phyloP scores from a whole-genome alignment of 345 rosid species.

The Aethionema arabicum region DNA sequence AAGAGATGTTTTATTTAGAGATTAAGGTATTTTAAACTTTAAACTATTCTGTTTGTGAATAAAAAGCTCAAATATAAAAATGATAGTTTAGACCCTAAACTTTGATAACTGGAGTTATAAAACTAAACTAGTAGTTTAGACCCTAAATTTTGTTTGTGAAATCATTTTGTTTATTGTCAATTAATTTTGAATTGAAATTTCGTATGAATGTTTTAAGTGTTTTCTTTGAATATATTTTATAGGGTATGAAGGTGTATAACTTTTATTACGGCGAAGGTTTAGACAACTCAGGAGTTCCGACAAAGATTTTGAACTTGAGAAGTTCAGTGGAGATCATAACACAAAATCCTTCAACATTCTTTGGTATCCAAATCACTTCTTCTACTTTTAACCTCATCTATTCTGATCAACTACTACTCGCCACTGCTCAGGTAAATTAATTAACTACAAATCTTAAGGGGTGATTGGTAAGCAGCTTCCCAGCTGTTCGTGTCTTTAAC shows the following conservation, averaged over 20 bases:
- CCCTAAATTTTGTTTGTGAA: too few relatives aligned
- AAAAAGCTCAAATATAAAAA: too few relatives aligned
- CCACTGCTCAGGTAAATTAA: conserved; percentile 48
- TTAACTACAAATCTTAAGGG: background rate
- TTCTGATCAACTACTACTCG: conserved; percentile 48
- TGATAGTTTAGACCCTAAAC: too few relatives aligned
- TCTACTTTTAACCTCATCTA: conserved; percentile 54
- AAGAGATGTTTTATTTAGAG: too few relatives aligned
- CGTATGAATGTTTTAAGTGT: background rate
- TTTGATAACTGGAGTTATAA: too few relatives aligned
- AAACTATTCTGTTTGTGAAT: too few relatives aligned
- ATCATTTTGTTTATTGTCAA: too few relatives aligned
- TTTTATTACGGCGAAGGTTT: conserved; percentile 71
- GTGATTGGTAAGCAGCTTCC: too few relatives aligned
- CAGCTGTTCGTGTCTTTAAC: too few relatives aligned
- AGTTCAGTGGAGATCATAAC: conserved; percentile 57
- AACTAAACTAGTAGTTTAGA: too few relatives aligned
- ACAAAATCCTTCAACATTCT: conserved; percentile 74
- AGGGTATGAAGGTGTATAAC: conserved; percentile 59
- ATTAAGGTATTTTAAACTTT: too few relatives aligned
- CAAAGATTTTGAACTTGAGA: conserved; percentile 62
- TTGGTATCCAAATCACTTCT: conserved; percentile 75
- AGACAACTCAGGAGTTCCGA: conserved; percentile 72
- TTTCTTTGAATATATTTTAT: conserved; percentile 16
- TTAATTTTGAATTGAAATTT: background rate